Conservation (phyloP, 2,329 filamentous ascomycete species). For the Taxawa tesnikishii region DNA sequence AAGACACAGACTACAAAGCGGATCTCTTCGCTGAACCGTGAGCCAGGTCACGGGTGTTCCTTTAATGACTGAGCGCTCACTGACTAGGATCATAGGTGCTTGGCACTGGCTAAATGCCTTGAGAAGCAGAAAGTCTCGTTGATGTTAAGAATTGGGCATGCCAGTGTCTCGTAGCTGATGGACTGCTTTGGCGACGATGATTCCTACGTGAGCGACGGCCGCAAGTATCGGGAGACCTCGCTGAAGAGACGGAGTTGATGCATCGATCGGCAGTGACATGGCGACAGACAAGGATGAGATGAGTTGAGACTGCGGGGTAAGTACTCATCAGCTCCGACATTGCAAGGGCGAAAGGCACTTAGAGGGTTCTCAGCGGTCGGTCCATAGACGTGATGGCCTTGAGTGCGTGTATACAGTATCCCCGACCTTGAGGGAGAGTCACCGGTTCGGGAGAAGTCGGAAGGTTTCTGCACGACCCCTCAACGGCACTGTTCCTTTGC, state of each 20-base stretch:
- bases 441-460: no score
- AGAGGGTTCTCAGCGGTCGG: no score
- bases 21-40: not conserved
- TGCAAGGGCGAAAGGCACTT: not conserved
- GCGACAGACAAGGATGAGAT: not conserved
- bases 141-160: not conserved
- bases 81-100: not conserved
- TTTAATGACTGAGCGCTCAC: not conserved
- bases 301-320: not conserved
- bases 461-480: no score
- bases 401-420: no score
- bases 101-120: not conserved
- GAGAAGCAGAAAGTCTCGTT: not conserved
- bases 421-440: no score
- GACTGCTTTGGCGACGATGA: not conserved
- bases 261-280: not conserved
- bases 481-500: no score
- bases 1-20: not conserved
- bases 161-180: not conserved
- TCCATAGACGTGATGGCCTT: no score
- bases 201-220: not conserved
- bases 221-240: not conserved
- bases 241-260: not conserved
- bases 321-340: no score
- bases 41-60: not conserved